Conservation (phyloP, 192 early-diverging fungal genomes). For the Backusella tarrabulga region DNA sequence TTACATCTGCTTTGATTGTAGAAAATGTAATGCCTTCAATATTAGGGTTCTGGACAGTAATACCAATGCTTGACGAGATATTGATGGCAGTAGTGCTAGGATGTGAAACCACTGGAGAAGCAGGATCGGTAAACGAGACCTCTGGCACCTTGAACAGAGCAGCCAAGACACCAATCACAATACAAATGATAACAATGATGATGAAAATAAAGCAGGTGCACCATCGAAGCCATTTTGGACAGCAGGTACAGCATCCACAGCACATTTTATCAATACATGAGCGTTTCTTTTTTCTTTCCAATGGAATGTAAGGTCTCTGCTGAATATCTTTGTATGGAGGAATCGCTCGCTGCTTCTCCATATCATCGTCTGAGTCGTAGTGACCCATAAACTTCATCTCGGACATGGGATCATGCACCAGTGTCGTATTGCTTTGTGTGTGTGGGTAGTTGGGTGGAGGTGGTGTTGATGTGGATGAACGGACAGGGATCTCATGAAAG, state of each 20-base stretch:
- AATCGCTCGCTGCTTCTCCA: not conserved
- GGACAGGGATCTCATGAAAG: not conserved
- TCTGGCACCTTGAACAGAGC: constrained; percentile 46
- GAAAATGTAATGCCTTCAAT: constrained; percentile 45
- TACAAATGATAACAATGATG: constrained; percentile 37
- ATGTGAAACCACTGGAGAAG: not conserved
- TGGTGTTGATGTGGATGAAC: not conserved
- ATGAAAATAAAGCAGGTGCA: constrained; percentile 42
- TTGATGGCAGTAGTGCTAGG: not conserved
- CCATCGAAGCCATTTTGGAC: constrained; percentile 41
- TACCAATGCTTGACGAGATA: not conserved
- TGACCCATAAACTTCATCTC: constrained; percentile 14
- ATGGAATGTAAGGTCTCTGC: not conserved
- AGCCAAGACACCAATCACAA: constrained; percentile 37
- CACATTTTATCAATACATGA: constrained; percentile 30
- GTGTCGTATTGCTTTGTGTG: not conserved
- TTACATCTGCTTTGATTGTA: constrained; percentile 47
- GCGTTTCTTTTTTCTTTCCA: constrained; percentile 13
- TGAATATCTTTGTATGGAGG: not conserved
- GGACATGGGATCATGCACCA: not conserved
- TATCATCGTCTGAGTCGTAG: constrained; percentile 16
- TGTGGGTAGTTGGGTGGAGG: not conserved
- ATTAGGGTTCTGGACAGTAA: constrained; percentile 48
- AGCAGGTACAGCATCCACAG: constrained; percentile 31
- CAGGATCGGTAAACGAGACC: constrained; percentile 23